Conservation (phyloP, 2,329 filamentous ascomycete genomes). For the Penicillium aurantiogriseum region DNA sequence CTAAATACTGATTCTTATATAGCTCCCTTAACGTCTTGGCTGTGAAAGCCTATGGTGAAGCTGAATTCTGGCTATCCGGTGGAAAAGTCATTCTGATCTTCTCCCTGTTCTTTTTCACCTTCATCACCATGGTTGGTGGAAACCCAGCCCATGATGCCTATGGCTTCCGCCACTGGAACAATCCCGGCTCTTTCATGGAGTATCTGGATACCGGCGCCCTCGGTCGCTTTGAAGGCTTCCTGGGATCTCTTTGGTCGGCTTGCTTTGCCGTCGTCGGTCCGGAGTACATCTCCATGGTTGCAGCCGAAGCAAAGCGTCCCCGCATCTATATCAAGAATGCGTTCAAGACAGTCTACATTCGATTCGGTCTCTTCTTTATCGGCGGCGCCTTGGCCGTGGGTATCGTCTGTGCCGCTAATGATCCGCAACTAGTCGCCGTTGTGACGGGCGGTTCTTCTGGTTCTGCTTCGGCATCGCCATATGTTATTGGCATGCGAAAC, state of each 20-base stretch:
- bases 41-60: constrained; percentile 68
- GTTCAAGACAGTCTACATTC: constrained; percentile 73
- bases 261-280: constrained; percentile 64
- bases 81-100: constrained; percentile 69
- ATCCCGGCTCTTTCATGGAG: constrained; percentile 65
- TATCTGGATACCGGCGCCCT: constrained; percentile 60
- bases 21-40: constrained; percentile 64
- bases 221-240: constrained; percentile 54
- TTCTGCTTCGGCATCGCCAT: constrained; percentile 58
- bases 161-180: constrained; percentile 64
- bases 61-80: constrained; percentile 48
- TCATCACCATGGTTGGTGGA: constrained; percentile 76
- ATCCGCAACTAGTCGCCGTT: constrained; percentile 35
- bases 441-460: constrained; percentile 15
- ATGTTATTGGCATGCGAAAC: constrained; percentile 62
- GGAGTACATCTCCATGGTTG: constrained; percentile 61
- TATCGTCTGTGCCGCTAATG: constrained; percentile 66
- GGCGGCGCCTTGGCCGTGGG: constrained; percentile 68
- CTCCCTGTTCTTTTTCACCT: constrained; percentile 68
- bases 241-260: constrained; percentile 70
- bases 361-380: constrained; percentile 72
- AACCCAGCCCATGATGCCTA: constrained; percentile 69
- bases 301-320: constrained; percentile 68
- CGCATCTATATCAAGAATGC: constrained; percentile 67
- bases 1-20: constrained; percentile 1